phyloP scores from a whole-genome alignment of 345 rosid species.

The Syzygium aqueum region DNA sequence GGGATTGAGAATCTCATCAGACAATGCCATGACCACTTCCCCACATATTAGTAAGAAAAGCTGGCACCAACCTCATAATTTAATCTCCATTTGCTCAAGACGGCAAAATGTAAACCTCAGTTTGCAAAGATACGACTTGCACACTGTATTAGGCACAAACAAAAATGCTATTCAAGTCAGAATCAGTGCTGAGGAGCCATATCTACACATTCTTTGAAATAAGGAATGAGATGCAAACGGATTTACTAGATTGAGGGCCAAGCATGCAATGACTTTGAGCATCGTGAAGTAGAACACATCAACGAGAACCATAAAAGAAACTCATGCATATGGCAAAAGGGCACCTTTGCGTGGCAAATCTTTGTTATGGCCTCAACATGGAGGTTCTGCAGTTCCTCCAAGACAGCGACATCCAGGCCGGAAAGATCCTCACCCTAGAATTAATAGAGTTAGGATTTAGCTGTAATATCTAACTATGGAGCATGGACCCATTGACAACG shows the following conservation, averaged over 20 bases:
- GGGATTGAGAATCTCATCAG: not conserved
- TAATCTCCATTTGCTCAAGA: not conserved
- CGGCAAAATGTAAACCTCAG: not conserved
- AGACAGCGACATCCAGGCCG: conserved; percentile 32
- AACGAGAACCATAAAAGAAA: not conserved
- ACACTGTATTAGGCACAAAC: not conserved
- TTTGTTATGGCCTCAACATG: conserved; percentile 59
- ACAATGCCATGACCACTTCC: not conserved
- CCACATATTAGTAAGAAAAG: not conserved
- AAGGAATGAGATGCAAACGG: not conserved
- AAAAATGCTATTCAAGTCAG: not conserved
- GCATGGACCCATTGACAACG: not conserved
- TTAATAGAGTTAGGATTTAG: not conserved
- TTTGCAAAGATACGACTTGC: not conserved
- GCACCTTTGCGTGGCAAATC: conserved; percentile 54
- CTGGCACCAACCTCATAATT: not conserved
- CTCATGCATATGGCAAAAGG: not conserved
- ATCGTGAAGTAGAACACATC: not conserved
- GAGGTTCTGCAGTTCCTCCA: conserved; percentile 16
- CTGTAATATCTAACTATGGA: not conserved
- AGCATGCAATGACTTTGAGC: not conserved
- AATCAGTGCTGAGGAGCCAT: not conserved
- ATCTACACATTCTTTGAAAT: not conserved
- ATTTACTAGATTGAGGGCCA: not conserved
- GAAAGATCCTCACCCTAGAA: conserved; percentile 49